A percentile compares a stretch with the other conserved stretches of the same genome.
These are phyloP conservation scores for Pseudonitzschia delicatissima DNA, from an alignment of 108 stramenopile species.

Conservation along the genomic window DNA sequence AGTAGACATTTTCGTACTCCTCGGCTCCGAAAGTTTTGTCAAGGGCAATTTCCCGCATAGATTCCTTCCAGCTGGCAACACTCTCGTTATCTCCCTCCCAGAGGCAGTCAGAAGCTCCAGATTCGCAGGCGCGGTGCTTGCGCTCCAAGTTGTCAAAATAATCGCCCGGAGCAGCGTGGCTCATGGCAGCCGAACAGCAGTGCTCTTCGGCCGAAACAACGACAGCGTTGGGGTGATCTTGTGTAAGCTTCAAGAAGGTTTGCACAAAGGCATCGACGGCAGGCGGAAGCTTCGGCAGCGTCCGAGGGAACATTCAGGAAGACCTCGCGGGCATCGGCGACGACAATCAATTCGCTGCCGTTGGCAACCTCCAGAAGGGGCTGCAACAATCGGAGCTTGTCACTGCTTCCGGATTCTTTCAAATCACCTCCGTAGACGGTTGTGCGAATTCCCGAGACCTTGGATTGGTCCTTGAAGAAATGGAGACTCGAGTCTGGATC, in stretches of 20 bases:
- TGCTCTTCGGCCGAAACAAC: slow-evolving; percentile 13
- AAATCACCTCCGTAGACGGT: slow-evolving; percentile 10
- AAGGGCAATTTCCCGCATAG: not conserved
- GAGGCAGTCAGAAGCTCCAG: not conserved
- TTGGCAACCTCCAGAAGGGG: slow-evolving; percentile 10
- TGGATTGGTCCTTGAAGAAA: slow-evolving; percentile 10
- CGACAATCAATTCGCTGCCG: not conserved
- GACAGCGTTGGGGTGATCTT: slow-evolving; percentile 4
- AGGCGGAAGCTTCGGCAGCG: not conserved
- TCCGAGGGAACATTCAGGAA: slow-evolving; percentile 3
- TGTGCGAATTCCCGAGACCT: not conserved
- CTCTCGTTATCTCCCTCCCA: slow-evolving; percentile 3
- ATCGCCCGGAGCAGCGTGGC: slow-evolving; percentile 14
- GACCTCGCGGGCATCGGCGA: slow-evolving; percentile 10
- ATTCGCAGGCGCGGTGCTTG: slow-evolving; percentile 8
- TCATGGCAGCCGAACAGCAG: slow-evolving; percentile 19
- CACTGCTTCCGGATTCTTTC: not conserved
- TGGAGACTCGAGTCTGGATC: not conserved
- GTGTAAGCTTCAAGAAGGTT: slow-evolving; percentile 2
- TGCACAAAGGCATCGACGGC: not conserved
- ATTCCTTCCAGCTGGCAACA: slow-evolving; percentile 5
- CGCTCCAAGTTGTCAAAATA: slow-evolving; percentile 10
- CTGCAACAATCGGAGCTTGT: slow-evolving; percentile 4
- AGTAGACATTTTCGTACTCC: slow-evolving; percentile 7
- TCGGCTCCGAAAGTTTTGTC: slow-evolving; percentile 1